phyloP scores from a whole-genome alignment of 2,329 filamentous ascomycete species.

The Scopulariopsis brevicaulis region DNA sequence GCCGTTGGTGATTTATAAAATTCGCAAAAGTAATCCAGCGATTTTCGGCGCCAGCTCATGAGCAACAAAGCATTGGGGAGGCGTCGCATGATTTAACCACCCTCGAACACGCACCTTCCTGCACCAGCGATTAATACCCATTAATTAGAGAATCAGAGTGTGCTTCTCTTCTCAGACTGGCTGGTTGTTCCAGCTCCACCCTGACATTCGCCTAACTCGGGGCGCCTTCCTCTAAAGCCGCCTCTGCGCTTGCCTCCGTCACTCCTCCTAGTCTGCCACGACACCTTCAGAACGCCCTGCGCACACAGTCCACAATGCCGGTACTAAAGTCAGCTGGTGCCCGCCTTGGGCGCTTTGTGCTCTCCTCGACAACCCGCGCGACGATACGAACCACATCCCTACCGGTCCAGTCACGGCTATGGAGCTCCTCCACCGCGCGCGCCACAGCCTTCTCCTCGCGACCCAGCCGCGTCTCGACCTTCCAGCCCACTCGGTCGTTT shows the following conservation, averaged over 20 bases:
- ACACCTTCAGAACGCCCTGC: neutral
- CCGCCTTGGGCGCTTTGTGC: neutral
- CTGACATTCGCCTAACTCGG: too few species aligned
- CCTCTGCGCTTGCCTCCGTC: too few species aligned
- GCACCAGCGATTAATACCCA: neutral
- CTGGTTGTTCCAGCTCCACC: neutral
- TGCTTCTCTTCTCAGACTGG: neutral
- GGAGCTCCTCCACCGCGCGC: neutral
- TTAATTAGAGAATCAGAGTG: neutral
- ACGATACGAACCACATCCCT: neutral
- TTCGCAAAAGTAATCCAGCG: neutral
- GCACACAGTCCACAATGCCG: neutral
- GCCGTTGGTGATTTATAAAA: neutral
- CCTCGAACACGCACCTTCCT: neutral
- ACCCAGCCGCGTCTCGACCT: neutral
- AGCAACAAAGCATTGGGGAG: neutral
- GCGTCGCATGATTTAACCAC: neutral
- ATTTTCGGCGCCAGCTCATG: neutral
- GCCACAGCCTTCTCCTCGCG: neutral
- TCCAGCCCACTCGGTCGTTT: neutral
- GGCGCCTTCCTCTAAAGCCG: too few species aligned
- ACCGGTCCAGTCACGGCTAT: neutral
- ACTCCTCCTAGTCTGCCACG: neutral
- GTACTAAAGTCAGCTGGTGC: neutral
- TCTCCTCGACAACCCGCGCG: neutral